Evolutionary conservation across 768 basidiomycete species (phyloP).

Genomic region (Auricularia sp.): DNA sequence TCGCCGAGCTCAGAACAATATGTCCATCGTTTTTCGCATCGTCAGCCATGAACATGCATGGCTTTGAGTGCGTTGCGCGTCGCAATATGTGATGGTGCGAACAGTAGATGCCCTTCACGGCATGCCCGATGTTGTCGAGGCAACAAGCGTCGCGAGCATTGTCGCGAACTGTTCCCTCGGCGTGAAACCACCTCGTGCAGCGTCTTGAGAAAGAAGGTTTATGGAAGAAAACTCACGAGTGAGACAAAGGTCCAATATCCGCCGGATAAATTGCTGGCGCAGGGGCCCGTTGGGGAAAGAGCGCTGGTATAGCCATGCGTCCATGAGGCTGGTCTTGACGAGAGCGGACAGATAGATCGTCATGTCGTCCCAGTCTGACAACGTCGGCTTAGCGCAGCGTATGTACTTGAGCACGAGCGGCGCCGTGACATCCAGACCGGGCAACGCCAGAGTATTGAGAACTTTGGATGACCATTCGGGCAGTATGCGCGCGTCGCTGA

Average conservation of each 20-base stretch:
- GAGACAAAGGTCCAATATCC: neutral
- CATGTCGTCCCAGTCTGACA: neutral
- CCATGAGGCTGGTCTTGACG: neutral
- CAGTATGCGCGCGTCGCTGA: neutral
- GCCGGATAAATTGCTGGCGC: neutral
- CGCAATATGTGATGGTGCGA: no score
- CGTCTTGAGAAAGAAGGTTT: neutral
- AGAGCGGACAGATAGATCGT: neutral
- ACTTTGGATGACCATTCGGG: neutral
- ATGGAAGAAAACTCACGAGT: neutral
- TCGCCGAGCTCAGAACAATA: no score
- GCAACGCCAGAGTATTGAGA: neutral
- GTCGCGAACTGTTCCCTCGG: no score
- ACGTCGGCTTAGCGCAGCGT: neutral
- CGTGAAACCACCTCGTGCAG: neutral
- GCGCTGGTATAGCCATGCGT: neutral
- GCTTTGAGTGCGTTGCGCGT: no score
- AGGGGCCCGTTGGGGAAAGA: neutral
- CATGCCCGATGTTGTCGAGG: no score
- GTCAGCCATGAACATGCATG: no score
- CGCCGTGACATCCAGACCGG: neutral
- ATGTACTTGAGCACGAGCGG: neutral
- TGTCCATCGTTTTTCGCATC: no score
- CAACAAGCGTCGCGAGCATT: no score
- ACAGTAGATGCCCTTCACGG: no score